phyloP scores from a whole-genome alignment of 2,329 filamentous ascomycete species.

The Penicillium sp. region DNA sequence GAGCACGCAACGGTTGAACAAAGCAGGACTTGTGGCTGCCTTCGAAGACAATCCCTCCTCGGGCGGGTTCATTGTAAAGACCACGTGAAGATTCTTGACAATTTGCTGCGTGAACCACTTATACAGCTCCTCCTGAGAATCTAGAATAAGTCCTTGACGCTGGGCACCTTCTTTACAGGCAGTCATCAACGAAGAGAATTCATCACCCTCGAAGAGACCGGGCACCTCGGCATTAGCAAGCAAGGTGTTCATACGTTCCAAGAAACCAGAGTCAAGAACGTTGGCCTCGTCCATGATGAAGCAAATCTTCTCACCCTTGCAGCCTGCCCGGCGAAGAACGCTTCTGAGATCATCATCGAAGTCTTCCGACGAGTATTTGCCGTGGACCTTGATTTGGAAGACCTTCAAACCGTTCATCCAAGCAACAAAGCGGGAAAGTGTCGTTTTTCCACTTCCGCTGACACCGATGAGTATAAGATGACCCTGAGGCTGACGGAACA shows the following conservation, averaged over 20 bases:
- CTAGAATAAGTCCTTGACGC: slow-evolving; percentile 88
- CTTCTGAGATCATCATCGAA: slow-evolving; percentile 97
- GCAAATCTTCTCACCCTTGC: slow-evolving; percentile 98
- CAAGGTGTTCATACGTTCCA: slow-evolving; percentile 98
- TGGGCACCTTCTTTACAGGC: slow-evolving; percentile 98
- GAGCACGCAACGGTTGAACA: slow-evolving; percentile 99
- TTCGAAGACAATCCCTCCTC: slow-evolving; percentile 94
- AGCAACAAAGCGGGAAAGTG: slow-evolving; percentile 93
- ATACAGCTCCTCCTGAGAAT: slow-evolving; percentile 99
- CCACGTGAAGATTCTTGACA: slow-evolving; percentile 97
- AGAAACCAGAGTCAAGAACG: slow-evolving; percentile 95
- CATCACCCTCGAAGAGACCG: slow-evolving; percentile 97
- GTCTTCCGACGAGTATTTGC: slow-evolving; percentile 96
- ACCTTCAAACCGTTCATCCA: slow-evolving; percentile 99
- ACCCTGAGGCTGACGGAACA: slow-evolving; percentile 97
- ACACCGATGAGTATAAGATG: slow-evolving; percentile 98
- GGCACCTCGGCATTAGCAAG: slow-evolving; percentile 99
- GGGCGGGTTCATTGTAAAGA: slow-evolving; percentile 99
- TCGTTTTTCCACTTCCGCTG: slow-evolving; percentile 98
- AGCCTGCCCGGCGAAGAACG: slow-evolving; percentile 89
- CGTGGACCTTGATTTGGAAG: slow-evolving; percentile 99
- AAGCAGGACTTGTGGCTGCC: slow-evolving; percentile 91
- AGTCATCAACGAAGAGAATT: slow-evolving; percentile 98
- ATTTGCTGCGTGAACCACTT: slow-evolving; percentile 99
- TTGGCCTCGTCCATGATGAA: slow-evolving; percentile 99